phyloP scores from a whole-genome alignment of 768 basidiomycete genomes.

The Psilocybe azurescens region DNA sequence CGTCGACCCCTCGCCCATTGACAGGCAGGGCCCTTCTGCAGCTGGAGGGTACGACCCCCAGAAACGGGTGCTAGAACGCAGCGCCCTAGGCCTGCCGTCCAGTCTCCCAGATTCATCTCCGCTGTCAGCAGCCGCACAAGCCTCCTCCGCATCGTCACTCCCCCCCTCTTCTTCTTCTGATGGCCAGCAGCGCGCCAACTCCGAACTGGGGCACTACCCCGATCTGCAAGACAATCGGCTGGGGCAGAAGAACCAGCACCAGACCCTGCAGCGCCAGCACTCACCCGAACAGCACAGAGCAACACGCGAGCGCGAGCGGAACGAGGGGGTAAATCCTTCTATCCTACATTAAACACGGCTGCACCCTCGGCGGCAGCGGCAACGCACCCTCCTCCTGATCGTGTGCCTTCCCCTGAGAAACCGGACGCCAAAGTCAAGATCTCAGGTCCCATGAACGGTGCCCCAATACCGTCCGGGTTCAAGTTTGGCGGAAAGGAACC shows the following conservation, averaged over 20 bases:
- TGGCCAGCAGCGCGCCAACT: slow-evolving; percentile 65
- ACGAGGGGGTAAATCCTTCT: slow-evolving; percentile 59
- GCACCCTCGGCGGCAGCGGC: slow-evolving; percentile 50
- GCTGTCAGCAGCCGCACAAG: slow-evolving; percentile 59
- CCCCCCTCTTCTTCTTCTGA: slow-evolving; percentile 26
- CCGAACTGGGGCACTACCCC: slow-evolving; percentile 82
- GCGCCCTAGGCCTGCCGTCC: slow-evolving; percentile 48
- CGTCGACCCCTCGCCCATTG: slow-evolving; percentile 52
- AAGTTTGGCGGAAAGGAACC: slow-evolving; percentile 86
- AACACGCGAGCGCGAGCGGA: too few species aligned
- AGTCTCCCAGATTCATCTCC: slow-evolving; percentile 61
- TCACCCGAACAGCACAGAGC: slow-evolving; percentile 60
- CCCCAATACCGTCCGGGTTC: slow-evolving; percentile 85
- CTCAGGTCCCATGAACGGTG: slow-evolving; percentile 85
- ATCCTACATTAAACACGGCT: slow-evolving; percentile 58
- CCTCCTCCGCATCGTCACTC: slow-evolving; percentile 29
- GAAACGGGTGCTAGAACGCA: slow-evolving; percentile 32
- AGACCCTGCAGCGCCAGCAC: slow-evolving; percentile 40
- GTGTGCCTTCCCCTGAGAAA: slow-evolving; percentile 57
- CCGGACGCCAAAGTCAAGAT: slow-evolving; percentile 81
- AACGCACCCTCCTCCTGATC: slow-evolving; percentile 46
- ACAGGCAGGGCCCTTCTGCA: slow-evolving; percentile 37
- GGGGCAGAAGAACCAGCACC: slow-evolving; percentile 13
- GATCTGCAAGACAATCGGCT: slow-evolving; percentile 54
- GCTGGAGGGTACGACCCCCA: slow-evolving; percentile 12